Evolutionary conservation across 2,329 filamentous ascomycete species (phyloP).

Genomic region (Sporothrix brasiliensis): DNA sequence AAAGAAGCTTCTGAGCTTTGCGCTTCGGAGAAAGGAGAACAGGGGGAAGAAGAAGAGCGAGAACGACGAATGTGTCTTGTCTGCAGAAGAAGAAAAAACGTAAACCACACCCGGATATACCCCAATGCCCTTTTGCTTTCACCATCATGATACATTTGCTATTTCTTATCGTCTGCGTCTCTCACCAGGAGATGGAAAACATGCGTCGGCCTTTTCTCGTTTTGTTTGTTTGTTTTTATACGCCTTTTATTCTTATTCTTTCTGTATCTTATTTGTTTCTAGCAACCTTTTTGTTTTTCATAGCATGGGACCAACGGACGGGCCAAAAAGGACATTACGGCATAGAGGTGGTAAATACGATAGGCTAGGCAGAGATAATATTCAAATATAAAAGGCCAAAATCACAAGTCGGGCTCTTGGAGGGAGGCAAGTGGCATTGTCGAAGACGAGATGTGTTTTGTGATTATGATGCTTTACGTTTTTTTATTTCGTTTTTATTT

Average conservation of each 20-base stretch:
- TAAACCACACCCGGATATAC: background rate
- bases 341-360: background rate
- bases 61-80: background rate
- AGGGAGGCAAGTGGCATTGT: too few relatives aligned
- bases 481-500: too few relatives aligned
- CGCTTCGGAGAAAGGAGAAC: background rate
- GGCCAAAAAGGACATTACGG: background rate
- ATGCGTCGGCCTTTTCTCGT: background rate
- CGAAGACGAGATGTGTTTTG: too few relatives aligned
- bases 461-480: too few relatives aligned
- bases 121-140: background rate
- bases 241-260: background rate
- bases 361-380: background rate
- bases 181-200: background rate
- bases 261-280: background rate
- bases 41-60: background rate
- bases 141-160: background rate
- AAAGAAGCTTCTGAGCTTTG: too few relatives aligned
- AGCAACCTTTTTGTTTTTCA: background rate
- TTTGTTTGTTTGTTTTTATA: background rate
- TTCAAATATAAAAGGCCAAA: background rate
- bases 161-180: too few relatives aligned
- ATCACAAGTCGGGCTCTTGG: background rate
- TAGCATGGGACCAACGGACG: conserved; percentile 16
- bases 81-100: background rate